Percentiles rank a stretch among this genome's conserved stretches.
Conservation (phyloP, 176 grass and related monocot genomes). For the Oryza brachyantha region DNA sequence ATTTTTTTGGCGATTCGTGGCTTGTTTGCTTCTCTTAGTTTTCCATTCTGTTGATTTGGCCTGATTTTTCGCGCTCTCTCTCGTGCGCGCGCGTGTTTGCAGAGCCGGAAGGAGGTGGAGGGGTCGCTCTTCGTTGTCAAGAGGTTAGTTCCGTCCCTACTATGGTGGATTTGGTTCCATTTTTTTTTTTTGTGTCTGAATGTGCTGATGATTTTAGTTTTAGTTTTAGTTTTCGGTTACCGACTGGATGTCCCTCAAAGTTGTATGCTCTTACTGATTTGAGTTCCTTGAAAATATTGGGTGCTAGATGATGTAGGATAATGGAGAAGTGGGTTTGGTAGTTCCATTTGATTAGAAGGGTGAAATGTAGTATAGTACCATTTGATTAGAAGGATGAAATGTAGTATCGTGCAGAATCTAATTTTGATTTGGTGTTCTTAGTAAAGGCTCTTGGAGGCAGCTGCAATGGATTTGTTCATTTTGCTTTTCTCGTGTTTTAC, state of each 20-base stretch:
- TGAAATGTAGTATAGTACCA: background rate
- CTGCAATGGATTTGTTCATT: background rate
- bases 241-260: background rate
- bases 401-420: background rate
- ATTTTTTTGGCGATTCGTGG: background rate
- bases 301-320: background rate
- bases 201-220: background rate
- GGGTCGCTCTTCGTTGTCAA: constrained; percentile 74
- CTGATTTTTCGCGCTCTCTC: no score
- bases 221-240: background rate
- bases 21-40: background rate
- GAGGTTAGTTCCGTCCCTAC: constrained; percentile 33
- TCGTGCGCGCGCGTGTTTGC: background rate
- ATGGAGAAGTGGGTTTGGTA: background rate
- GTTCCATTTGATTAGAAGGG: background rate
- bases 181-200: background rate
- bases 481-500: background rate
- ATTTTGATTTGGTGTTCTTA: no score
- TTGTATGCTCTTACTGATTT: background rate
- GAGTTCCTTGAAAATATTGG: background rate
- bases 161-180: background rate
- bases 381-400: background rate
- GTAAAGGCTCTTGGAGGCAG: no score
- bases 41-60: background rate
- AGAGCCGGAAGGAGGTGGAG: constrained; percentile 80